Percentiles rank a stretch among this genome's conserved stretches.
Conservation (phyloP, 2,329 filamentous ascomycete genomes). For the Penicillium janthinellum region DNA sequence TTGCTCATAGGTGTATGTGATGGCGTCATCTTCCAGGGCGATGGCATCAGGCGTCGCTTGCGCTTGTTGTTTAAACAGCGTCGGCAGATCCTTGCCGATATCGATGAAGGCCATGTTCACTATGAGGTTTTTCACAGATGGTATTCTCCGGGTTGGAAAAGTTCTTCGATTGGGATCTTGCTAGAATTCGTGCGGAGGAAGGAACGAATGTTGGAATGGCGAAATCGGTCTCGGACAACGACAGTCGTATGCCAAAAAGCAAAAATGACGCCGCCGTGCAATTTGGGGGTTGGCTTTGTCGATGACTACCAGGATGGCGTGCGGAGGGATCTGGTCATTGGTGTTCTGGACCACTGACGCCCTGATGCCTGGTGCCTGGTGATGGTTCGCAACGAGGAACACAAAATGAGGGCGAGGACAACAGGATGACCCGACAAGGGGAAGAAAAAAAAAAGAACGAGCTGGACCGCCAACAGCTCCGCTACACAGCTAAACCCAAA, state of each 20-base stretch:
- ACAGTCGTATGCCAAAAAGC: neutral
- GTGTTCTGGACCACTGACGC: neutral
- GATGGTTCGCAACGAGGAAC: neutral
- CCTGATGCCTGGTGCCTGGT: neutral
- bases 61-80: conserved; percentile 71
- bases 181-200: neutral
- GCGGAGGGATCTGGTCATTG: neutral
- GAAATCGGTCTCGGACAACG: neutral
- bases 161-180: neutral
- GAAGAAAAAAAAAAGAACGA: neutral
- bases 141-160: neutral
- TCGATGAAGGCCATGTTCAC: conserved; percentile 67
- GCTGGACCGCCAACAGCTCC: neutral
- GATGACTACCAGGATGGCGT: neutral
- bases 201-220: conserved; percentile 5
- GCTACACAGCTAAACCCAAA: conserved; percentile 3
- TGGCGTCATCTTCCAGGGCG: conserved; percentile 70
- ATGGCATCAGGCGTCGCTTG: conserved; percentile 67
- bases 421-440: neutral
- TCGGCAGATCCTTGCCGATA: conserved; percentile 69
- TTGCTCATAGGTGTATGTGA: conserved; percentile 70
- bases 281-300: neutral
- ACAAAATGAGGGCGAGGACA: neutral
- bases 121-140: neutral
- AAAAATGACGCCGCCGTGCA: neutral